A percentile compares a stretch with the other conserved stretches of the same genome.
Conservation (phyloP, 1,284 basidiomycete genomes). For the Tylopilus sp. region DNA sequence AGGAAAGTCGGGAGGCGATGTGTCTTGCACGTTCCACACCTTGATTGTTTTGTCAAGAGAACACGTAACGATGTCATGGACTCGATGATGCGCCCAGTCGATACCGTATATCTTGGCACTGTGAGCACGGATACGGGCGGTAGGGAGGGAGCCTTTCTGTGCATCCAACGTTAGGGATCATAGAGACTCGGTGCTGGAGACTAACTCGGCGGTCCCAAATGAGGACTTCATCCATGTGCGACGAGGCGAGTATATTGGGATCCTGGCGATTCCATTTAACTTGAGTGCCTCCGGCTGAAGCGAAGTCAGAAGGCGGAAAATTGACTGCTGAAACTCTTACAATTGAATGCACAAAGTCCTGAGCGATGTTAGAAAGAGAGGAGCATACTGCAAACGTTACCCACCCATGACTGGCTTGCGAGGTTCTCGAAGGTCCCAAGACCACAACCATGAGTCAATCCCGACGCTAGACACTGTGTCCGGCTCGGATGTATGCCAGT, state of each 20-base stretch:
- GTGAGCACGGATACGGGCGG: conserved; percentile 76
- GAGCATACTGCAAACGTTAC: conserved; percentile 8
- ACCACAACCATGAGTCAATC: conserved; percentile 81
- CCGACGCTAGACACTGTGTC: conserved; percentile 75
- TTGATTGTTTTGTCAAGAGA: conserved; percentile 92
- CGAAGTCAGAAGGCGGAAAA: neutral
- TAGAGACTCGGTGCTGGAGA: neutral
- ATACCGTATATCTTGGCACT: conserved; percentile 91
- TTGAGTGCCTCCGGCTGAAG: conserved; percentile 79
- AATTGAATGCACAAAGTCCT: conserved; percentile 74
- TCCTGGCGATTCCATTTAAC: conserved; percentile 94
- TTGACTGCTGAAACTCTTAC: conserved; percentile 37
- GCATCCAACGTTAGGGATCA: conserved; percentile 6
- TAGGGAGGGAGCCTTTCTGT: conserved; percentile 86
- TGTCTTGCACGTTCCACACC: conserved; percentile 61
- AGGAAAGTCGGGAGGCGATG: conserved; percentile 16
- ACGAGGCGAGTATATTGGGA: conserved; percentile 80
- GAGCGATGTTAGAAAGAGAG: conserved; percentile 9
- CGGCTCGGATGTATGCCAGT: conserved; percentile 87
- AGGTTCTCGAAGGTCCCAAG: conserved; percentile 77
- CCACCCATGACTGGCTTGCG: conserved; percentile 65
- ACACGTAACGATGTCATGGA: conserved; percentile 85
- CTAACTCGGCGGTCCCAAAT: conserved; percentile 84
- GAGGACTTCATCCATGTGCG: conserved; percentile 78
- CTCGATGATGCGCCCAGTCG: conserved; percentile 80